Evolutionary conservation across 305 asterid genomes (phyloP).

Genomic region (Fraxinus platypoda): DNA sequence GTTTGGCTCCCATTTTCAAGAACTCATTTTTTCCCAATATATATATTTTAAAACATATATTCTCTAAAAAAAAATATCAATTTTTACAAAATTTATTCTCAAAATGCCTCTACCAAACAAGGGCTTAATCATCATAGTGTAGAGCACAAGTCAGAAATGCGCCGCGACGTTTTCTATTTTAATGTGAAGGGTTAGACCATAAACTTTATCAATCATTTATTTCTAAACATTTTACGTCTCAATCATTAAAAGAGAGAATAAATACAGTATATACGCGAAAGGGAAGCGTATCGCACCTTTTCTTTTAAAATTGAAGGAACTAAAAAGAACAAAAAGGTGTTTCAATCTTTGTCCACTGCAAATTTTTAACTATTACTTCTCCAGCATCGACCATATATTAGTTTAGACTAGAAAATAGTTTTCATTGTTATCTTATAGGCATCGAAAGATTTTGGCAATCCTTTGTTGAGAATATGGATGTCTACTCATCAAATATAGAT

Average conservation of each 20-base stretch:
- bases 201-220: background rate
- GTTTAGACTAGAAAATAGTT: constrained; percentile 8
- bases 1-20: too few relatives aligned
- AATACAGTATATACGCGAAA: too few relatives aligned
- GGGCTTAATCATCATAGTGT: background rate
- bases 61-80: background rate
- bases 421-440: constrained; percentile 29
- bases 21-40: too few relatives aligned
- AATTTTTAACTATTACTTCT: background rate
- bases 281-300: background rate
- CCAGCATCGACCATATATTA: constrained; percentile 31
- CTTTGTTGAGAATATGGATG: constrained; percentile 27
- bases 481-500: constrained; percentile 22
- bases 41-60: too few relatives aligned
- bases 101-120: background rate
- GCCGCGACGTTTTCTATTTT: background rate
- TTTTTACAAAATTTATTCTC: too few relatives aligned
- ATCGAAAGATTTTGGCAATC: constrained; percentile 28
- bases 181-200: background rate
- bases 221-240: background rate
- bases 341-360: constrained; percentile 18
- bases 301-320: background rate
- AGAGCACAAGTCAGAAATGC: background rate
- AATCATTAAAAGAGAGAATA: background rate
- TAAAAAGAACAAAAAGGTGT: constrained; percentile 19